Evolutionary conservation across 2,329 filamentous ascomycete species (phyloP), one percentile per base, ranked within the genome.

Genomic region (Emydomyces testavorans): DNA sequence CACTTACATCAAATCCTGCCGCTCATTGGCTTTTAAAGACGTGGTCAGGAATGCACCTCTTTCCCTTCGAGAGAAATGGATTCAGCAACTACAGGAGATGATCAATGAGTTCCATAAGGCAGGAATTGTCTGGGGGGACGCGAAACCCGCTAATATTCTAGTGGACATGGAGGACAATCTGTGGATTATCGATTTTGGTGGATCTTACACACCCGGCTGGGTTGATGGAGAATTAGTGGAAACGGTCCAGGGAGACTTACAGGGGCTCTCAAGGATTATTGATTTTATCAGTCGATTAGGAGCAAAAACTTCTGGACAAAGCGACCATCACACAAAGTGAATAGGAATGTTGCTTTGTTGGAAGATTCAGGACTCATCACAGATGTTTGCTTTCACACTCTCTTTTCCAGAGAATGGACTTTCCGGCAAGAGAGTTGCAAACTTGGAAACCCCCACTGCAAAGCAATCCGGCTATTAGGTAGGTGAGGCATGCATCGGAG

Each of bases 161-260:
- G 52, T 61, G 45, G 59, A 60, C 38, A 49, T 42, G 34, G 28
- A 56, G 2, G 49, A 49, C 20, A 35, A 56, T 45, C 15, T 48
- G 28, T 60, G 57, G 57, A 46, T 61, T 24, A 53, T 57, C 28
- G 59, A 60, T 46, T 60, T 60, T 46, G 58, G 49, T 5, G 49
- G 49, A 10, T 15, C 20, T 10, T 50, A 47, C 39, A 50, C 49
- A 2, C 23, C 10, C 13, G 43, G 49, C 28, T 48, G 49, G 44
- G 44, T 50, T n/a, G 49, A 50, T 16, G 24, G 34, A 36, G 28
- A 47, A 8, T 23, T 13, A 16, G 10, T n/a, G 20, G 32, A 29
- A n/a, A 42, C 49, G 7, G 28, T 48, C 5, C 16, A 42, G 26
- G 44, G 49, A 16, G 49, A 50, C 18, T 20, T 28, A 8, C 35